Evolutionary conservation across 371 early-diverging fungal species (phyloP).

Genomic region (Ordospora colligata): DNA sequence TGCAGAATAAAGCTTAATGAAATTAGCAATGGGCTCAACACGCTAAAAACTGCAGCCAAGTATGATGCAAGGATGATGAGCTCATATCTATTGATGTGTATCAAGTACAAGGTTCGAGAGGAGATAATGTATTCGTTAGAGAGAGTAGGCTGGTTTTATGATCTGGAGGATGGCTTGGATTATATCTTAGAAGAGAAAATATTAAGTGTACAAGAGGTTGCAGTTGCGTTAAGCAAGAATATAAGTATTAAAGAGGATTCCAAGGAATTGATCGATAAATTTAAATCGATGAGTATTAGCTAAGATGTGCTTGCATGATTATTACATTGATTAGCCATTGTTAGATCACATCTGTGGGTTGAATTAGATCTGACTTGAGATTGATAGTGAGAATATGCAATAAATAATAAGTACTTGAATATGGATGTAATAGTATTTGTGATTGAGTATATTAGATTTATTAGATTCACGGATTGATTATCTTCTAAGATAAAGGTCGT

Average conservation of each 20-base stretch:
- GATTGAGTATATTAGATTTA: too few species aligned
- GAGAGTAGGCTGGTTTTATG: neutral
- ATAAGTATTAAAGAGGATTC: neutral
- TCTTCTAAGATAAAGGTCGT: constrained; percentile 29
- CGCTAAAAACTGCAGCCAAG: constrained; percentile 16
- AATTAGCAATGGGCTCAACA: constrained; percentile 19
- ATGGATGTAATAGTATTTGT: neutral
- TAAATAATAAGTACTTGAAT: neutral
- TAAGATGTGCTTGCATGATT: neutral
- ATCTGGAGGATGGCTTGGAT: neutral
- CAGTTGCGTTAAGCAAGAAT: neutral
- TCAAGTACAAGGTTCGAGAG: constrained; percentile 8
- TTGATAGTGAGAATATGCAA: too few species aligned
- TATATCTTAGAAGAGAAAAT: neutral
- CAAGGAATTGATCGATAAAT: neutral
- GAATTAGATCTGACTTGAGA: too few species aligned
- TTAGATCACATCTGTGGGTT: too few species aligned
- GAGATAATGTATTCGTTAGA: constrained; percentile 19
- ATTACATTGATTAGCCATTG: too few species aligned
- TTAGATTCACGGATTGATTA: neutral
- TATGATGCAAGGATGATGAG: constrained; percentile 21
- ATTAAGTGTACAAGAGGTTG: neutral
- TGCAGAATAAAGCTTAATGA: constrained; percentile 38
- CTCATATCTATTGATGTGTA: constrained; percentile 20
- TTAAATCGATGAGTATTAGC: neutral